phyloP scores from a whole-genome alignment of 1,284 basidiomycete species.

The Malassezia vespertilionis region DNA sequence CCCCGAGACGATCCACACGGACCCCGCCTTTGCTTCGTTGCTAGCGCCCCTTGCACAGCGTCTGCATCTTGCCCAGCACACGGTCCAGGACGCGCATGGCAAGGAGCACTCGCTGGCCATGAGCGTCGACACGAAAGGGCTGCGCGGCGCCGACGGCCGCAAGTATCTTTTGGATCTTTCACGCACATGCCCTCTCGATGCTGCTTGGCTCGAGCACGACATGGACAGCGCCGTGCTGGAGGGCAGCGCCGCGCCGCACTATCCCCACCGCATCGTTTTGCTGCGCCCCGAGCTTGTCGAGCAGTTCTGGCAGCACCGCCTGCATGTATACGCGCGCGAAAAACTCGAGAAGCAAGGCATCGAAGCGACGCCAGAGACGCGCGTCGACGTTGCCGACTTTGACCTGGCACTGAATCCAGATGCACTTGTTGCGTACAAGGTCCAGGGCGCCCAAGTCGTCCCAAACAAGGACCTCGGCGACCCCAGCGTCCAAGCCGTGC shows the following conservation, averaged over 20 bases:
- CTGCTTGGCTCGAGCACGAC: constrained; percentile 54
- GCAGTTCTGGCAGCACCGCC: constrained; percentile 52
- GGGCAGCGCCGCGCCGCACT: constrained; percentile 37
- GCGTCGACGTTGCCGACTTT: constrained; percentile 49
- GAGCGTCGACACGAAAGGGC: constrained; percentile 54
- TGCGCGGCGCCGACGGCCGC: constrained; percentile 54
- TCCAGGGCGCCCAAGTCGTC: constrained; percentile 22
- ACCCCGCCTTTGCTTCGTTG: constrained; percentile 52
- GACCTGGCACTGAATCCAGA: constrained; percentile 55
- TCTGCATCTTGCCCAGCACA: constrained; percentile 53
- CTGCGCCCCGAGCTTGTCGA: constrained; percentile 55
- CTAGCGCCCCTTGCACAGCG: constrained; percentile 52
- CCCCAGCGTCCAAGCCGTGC: constrained; percentile 52
- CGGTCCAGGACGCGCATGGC: constrained; percentile 50
- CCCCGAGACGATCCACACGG: constrained; percentile 47
- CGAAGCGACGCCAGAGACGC: constrained; percentile 23
- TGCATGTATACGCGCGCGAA: constrained; percentile 53
- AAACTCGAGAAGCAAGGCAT: constrained; percentile 42
- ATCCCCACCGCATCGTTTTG: constrained; percentile 54
- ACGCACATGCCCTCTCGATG: constrained; percentile 53
- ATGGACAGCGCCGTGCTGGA: constrained; percentile 44
- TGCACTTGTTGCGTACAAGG: constrained; percentile 51
- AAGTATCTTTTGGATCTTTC: constrained; percentile 54
- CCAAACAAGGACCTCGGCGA: constrained; percentile 50
- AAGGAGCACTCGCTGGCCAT: constrained; percentile 52